phyloP scores from a whole-genome alignment of 192 early-diverging fungal genomes.

The Gaertneriomyces sp. region DNA sequence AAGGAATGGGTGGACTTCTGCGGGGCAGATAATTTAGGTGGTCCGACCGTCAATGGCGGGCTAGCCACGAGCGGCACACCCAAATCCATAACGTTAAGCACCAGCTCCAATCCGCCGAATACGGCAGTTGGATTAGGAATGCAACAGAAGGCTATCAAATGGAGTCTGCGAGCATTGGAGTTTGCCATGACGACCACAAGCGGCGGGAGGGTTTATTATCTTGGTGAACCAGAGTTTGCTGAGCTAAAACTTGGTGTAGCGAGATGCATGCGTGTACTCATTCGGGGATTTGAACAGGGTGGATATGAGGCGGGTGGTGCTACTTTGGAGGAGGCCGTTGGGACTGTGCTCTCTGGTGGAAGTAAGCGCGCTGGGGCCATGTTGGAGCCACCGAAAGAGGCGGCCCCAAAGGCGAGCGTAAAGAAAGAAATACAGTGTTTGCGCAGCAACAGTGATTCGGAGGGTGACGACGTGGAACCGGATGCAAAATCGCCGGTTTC shows the following conservation, averaged over 20 bases:
- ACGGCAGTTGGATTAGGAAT: neutral
- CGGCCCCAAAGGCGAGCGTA: too few relatives aligned
- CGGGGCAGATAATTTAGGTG: conserved; percentile 65
- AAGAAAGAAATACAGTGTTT: too few relatives aligned
- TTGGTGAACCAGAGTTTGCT: conserved; percentile 69
- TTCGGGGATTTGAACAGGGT: conserved; percentile 69
- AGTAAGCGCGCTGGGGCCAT: too few relatives aligned
- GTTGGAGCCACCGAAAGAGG: too few relatives aligned
- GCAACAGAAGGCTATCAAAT: conserved; percentile 58
- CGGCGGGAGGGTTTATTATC: conserved; percentile 64
- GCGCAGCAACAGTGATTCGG: too few relatives aligned
- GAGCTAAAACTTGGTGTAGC: conserved; percentile 69
- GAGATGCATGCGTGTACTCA: conserved; percentile 73
- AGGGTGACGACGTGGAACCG: too few relatives aligned
- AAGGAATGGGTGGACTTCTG: conserved; percentile 90
- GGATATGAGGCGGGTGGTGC: conserved; percentile 11
- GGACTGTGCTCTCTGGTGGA: conserved; percentile 1
- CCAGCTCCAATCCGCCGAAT: neutral
- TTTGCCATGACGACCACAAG: conserved; percentile 75
- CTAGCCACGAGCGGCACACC: too few relatives aligned
- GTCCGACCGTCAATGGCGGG: too few relatives aligned
- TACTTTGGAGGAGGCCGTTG: conserved; percentile 16
- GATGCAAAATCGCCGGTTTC: too few relatives aligned
- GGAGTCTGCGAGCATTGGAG: conserved; percentile 80
- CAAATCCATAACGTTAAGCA: too few relatives aligned